Evolutionary conservation across 169 alveolate species (phyloP), one percentile per base, ranked within the genome.

Genomic region (Plasmodium adleri): DNA sequence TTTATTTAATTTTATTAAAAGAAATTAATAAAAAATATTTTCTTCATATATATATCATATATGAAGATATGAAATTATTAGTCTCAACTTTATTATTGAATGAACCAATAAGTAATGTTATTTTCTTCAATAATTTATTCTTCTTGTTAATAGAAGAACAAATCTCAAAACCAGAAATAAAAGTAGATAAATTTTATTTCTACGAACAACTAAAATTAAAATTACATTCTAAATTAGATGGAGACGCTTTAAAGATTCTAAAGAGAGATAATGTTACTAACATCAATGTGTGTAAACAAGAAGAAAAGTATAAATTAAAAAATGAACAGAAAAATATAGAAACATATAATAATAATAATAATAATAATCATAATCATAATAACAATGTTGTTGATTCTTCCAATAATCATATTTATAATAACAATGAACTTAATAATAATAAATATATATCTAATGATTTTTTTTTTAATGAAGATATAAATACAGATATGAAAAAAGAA

Each of bases 21-120:
- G 80, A 78, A 28, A 45, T 66, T 13, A 66, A 71, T 52, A 63
- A 59, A 47, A 78, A 78, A 66, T 78, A n/a, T 43, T 66, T 12
- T 1, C 17, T 78, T 28, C 64, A 66, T 59, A 78, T 78, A 49
- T 78, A 78, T 78, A 59, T 78, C 15, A 78, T 78, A 50, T 59
- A 78, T 78, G 89, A 78, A 66, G 89, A 78, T 49, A 49, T 78
- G 75, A 78, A 78, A 45, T 45, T 78, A 24, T 17, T 50, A 71
- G 89, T 59, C 3, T 78, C 52, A 43, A 56, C 43, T 50, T 50
- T 59, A 3, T 39, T 76, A 43, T 50, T 66, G 5, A 78, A 63
- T 39, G 64, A 70, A 24, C 24, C 67, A 39, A 49, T 78, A 78
- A 78, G 78, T 28, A 78, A 78, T 43, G 47, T 78, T 9, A 64